Conservation (phyloP, 306 rosid species). For the Mimosa pudica region DNA sequence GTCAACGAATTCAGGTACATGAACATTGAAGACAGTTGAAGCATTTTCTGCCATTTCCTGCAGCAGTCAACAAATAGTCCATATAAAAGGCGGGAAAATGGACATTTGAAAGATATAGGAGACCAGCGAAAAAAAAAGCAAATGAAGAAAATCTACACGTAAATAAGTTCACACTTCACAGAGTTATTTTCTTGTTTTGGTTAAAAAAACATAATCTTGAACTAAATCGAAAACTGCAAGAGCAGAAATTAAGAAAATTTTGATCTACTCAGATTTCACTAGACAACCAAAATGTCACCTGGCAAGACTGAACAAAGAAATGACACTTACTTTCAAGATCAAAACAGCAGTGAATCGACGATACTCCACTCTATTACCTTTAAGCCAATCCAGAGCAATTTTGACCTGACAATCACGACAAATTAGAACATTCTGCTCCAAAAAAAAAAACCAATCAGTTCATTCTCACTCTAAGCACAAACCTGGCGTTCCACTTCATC, state of each 20-base stretch:
- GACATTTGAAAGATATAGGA: conserved; percentile 14
- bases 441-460: not conserved
- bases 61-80: conserved; percentile 31
- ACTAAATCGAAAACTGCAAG: conserved; percentile 1
- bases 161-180: conserved; percentile 4
- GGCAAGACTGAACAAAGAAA: not conserved
- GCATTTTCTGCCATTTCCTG: conserved; percentile 99
- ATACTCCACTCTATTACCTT: conserved; percentile 86
- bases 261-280: not conserved
- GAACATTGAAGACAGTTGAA: conserved; percentile 95
- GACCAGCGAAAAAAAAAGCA: conserved; percentile 26
- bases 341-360: conserved; percentile 94
- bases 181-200: not conserved
- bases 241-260: not conserved
- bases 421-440: conserved; percentile 26
- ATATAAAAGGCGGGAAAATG: conserved; percentile 4
- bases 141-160: not conserved
- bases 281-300: not conserved
- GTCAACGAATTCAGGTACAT: conserved; percentile 95
- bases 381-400: conserved; percentile 89
- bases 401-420: conserved; percentile 54
- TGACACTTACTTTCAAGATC: conserved; percentile 80
- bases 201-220: not conserved
- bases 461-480: conserved; percentile 13
- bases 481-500: conserved; percentile 99